Conservation (phyloP, 2,329 filamentous ascomycete genomes). For the Metarhizium anisopliae region DNA sequence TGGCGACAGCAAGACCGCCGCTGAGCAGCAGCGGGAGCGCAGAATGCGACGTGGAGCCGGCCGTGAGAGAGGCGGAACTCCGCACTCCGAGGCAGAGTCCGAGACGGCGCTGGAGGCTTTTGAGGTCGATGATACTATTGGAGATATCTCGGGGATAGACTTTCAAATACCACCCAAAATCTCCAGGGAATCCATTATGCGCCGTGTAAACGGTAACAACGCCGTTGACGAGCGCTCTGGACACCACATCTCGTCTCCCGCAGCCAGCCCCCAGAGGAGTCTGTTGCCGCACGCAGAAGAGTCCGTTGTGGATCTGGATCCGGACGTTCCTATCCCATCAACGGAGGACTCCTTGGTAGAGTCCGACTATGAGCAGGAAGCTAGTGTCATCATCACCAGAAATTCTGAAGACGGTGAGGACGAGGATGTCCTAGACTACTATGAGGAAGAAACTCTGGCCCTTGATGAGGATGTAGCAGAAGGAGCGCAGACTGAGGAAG, state of each 20-base stretch:
- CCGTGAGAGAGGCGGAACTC: conserved; percentile 40
- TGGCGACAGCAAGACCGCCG: conserved; percentile 43
- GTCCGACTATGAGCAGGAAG: conserved; percentile 44
- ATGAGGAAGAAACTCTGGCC: conserved; percentile 52
- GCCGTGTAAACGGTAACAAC: conserved; percentile 66
- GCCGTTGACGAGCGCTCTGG: conserved; percentile 49
- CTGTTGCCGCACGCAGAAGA: conserved; percentile 26
- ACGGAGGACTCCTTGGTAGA: conserved; percentile 61
- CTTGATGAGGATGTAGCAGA: conserved; percentile 36
- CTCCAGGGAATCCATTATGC: conserved; percentile 86
- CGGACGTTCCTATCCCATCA: conserved; percentile 83
- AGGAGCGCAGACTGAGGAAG: neutral
- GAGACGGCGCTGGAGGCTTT: conserved; percentile 25
- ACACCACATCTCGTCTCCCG: conserved; percentile 54
- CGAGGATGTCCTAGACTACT: conserved; percentile 56
- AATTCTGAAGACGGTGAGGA: conserved; percentile 51
- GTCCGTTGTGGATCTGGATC: conserved; percentile 47
- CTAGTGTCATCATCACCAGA: conserved; percentile 59
- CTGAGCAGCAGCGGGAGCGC: conserved; percentile 59
- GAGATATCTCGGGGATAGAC: conserved; percentile 51
- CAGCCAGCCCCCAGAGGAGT: conserved; percentile 47
- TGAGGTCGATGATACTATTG: conserved; percentile 51
- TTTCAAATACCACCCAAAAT: conserved; percentile 68
- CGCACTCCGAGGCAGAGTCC: conserved; percentile 28
- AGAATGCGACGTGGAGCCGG: conserved; percentile 55